Evolutionary conservation across 73 alveolate genomes (phyloP), one percentile per base, ranked within the genome.

Genomic region (Paramecium pentaurelia): DNA sequence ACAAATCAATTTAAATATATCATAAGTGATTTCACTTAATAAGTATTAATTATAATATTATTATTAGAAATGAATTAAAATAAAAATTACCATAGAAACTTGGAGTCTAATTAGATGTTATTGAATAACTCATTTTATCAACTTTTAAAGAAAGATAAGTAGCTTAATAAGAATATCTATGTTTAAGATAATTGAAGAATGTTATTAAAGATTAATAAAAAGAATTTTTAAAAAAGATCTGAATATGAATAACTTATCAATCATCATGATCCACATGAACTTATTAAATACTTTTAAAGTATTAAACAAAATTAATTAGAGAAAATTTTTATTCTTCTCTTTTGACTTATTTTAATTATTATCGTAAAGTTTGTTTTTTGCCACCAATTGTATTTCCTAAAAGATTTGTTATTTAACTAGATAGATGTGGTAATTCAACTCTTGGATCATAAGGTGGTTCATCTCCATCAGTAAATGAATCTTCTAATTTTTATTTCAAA

Each of bases 381-480:
- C 60, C 60, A 4, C 60, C 58, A 3, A 37, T 16, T 22, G 87
- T 40, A 16, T 37, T 37, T 0, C 58, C 60, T 16, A 37, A 38
- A 10, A 73, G 49, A 37, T 73, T 30, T 30, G 60, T 73, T 14
- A 73, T 38, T 36, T 73, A 11, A 16, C 60, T 40, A 6, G 60
- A 37, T 38, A 73, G 10, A 11, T 73, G 87, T 6, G 87, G 87
- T 38, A 73, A 73, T 36, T 73, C 87, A 16, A 73, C 87, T 16
- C 34, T 73, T 0, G 87, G 87, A 73, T 73, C 60, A 5, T 73
- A 73, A 14, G 87, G 87, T 14, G 87, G 87, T 73, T 73, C 60
- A 73, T 73, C 87, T 36, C 60, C 87, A 73, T 73, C 87, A 73
- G 87, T 73, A 73, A 73, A 73, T 2, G 87, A 73, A 16, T 73